Conservation (phyloP, 306 rosid genomes). For the Vigna mungo region DNA sequence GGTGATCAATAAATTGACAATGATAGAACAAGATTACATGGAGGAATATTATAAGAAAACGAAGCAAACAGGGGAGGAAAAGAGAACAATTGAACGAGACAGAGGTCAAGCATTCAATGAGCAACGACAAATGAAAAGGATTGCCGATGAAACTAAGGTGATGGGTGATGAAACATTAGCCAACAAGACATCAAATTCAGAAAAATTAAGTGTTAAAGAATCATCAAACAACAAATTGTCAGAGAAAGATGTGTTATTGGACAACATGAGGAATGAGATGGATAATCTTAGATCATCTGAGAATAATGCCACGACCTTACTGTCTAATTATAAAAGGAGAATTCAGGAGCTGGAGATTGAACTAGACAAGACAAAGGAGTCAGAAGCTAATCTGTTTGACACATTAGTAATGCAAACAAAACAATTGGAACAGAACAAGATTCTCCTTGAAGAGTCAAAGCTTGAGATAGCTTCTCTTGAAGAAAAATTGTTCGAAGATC, state of each 20-base stretch:
- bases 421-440: constrained; percentile 64
- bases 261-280: constrained; percentile 40
- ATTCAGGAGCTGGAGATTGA: constrained; percentile 61
- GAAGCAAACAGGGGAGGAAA: constrained; percentile 34
- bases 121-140: constrained; percentile 34
- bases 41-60: constrained; percentile 31
- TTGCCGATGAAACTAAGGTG: constrained; percentile 36
- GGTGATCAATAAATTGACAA: constrained; percentile 26
- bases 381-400: constrained; percentile 65
- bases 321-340: constrained; percentile 44
- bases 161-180: constrained; percentile 43
- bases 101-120: constrained; percentile 49
- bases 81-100: constrained; percentile 47
- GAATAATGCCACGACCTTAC: constrained; percentile 38
- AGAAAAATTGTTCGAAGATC: constrained; percentile 37
- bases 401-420: constrained; percentile 65
- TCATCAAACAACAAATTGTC: constrained; percentile 41
- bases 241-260: constrained; percentile 39
- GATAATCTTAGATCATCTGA: constrained; percentile 49
- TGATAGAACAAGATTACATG: constrained; percentile 35
- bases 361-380: constrained; percentile 53
- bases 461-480: constrained; percentile 56
- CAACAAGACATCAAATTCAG: constrained; percentile 20
- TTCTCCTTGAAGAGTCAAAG: constrained; percentile 67
- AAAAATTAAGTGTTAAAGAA: constrained; percentile 22